Base-by-base conservation (phyloP, 164 flowering plant species). In the Sedum album region DNA sequence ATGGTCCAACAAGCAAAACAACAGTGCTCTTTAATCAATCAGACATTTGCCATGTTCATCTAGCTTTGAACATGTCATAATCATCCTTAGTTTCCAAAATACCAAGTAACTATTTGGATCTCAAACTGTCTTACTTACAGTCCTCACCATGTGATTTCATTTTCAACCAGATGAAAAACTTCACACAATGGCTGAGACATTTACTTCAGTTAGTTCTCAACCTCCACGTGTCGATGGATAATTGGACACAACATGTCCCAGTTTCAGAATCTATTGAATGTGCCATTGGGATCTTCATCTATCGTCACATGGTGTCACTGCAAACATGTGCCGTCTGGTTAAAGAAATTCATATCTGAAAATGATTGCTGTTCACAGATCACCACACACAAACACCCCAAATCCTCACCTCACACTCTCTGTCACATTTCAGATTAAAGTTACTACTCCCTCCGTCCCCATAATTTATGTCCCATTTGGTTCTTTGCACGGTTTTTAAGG, bases 321-420 rank as follows among this genome's bases (percentile, higher is more conserved):
- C 15, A 10, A 13, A 28, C 62, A 57, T 57, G 62, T 57, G 62
- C 62, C 62, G 62, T 57, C 62, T 57, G 62, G 33, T 26, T 57
- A 13, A 2, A 57, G 62, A 26, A 57, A 57, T 57, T 57, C 62
- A 57, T 57, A 57, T 57, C 33, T 57, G 62, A 28, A 57, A 57
- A 57, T 57, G 62, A 57, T 57, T 57, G 62, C 62, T 5, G 26
- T n/a, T n/a, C n/a, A 55, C 30, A 55, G 30, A 55, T 55, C 60
- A 55, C 30, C 18, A 55, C 10, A n/a, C n/a, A n/a, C n/a, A n/a
- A n/a, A n/a, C 28, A 55, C 60, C 10, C 14, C 60, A 55, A 23
- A 25, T 23, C 42, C 25, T 26, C 57, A 51, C 8, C 25, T 55
- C 13, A 14, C 60, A 23, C 31, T n/a, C n/a, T n/a, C n/a, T n/a